Evolutionary conservation across 2,329 filamentous ascomycete genomes (phyloP).

Genomic region (Hyphodiscus sp.): DNA sequence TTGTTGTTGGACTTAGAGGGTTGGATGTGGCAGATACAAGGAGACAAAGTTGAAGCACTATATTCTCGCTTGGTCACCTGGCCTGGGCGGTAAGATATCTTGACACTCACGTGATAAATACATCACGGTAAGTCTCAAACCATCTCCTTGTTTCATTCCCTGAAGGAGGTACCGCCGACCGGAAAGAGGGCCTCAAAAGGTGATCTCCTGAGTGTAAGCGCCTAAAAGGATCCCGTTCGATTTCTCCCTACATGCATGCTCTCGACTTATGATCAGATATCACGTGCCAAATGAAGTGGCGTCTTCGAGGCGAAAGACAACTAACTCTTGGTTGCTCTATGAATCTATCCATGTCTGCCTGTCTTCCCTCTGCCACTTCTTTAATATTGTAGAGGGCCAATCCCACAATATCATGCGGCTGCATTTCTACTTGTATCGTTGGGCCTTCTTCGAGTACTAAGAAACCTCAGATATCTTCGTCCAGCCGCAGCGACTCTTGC

Average conservation of each 20-base stretch:
- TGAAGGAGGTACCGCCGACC: too few relatives aligned
- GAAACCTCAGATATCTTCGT: slow-evolving; percentile 12
- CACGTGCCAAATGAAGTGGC: neutral
- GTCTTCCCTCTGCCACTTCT: neutral
- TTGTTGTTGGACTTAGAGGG: neutral
- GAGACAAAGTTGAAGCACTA: too few relatives aligned
- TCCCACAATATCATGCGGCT: slow-evolving; percentile 4
- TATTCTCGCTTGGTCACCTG: too few relatives aligned
- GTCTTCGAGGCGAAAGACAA: neutral
- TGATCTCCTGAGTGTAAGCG: neutral
- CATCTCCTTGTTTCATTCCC: too few relatives aligned
- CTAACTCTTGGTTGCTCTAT: neutral
- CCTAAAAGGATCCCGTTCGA: neutral
- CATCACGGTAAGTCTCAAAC: too few relatives aligned
- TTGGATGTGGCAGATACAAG: too few relatives aligned
- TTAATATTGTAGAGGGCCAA: slow-evolving; percentile 7
- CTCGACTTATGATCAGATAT: neutral
- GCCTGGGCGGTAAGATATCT: too few relatives aligned
- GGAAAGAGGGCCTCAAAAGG: too few relatives aligned
- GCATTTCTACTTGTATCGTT: slow-evolving; percentile 3
- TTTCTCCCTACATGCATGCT: too few relatives aligned
- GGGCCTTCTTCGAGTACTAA: slow-evolving; percentile 10
- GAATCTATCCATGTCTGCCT: neutral
- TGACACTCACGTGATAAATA: too few relatives aligned
- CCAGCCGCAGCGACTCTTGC: slow-evolving; percentile 6